phyloP scores from a whole-genome alignment of 208 protist species.

The Acanthamoeba healyi region DNA sequence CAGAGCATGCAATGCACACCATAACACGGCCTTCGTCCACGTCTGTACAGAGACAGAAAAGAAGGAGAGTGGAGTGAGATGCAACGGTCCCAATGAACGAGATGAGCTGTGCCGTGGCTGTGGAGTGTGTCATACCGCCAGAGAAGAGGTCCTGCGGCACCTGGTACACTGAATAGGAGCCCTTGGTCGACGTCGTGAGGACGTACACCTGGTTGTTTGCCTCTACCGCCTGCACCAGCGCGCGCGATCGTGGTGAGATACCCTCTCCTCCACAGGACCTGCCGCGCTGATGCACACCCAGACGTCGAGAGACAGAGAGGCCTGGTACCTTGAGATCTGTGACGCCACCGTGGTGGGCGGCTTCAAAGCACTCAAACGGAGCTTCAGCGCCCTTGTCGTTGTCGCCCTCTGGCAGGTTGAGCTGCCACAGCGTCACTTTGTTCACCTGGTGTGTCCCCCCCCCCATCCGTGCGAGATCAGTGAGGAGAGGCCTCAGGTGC shows the following conservation, averaged over 20 bases:
- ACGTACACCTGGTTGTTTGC: neutral
- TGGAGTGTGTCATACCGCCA: neutral
- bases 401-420: slow-evolving; percentile 9
- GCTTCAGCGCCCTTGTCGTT: slow-evolving; percentile 3
- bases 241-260: no score
- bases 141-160: slow-evolving; percentile 20
- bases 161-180: slow-evolving; percentile 9
- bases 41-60: neutral
- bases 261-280: no score
- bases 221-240: slow-evolving; percentile 3
- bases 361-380: slow-evolving; percentile 33
- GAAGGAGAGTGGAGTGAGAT: no score
- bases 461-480: neutral
- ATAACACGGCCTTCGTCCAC: neutral
- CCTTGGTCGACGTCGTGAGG: slow-evolving; percentile 6
- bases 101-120: neutral
- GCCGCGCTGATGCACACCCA: no score
- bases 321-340: neutral
- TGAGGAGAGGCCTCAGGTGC: no score
- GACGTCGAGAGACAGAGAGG: neutral
- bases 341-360: neutral
- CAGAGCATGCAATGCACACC: neutral
- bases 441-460: no score
- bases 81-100: no score
- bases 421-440: slow-evolving; percentile 27